Base-by-base conservation (phyloP, 1,284 basidiomycete species). In the Puccinia coronata region DNA sequence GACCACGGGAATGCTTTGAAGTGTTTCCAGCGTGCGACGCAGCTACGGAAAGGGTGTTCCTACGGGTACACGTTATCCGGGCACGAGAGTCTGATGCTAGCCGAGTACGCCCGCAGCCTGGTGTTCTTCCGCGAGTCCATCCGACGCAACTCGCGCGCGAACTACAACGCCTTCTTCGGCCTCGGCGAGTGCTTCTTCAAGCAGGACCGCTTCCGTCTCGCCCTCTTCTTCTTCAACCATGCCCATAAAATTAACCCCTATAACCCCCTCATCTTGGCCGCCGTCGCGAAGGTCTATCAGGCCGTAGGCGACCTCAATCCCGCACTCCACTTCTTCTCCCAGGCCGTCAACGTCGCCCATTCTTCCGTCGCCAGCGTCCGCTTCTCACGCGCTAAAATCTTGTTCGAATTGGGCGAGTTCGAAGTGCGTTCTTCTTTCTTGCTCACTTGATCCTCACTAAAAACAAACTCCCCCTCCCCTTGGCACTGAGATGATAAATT, bases 131-230 rank as follows among this genome's bases (percentile, higher is more conserved):
- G 96, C 85, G 91, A 90, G 76, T 95, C 95, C 57, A 89, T 98
- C 86, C 90, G 93, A 86, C 91, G 91, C 79, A 94, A 97, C 88
- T 31, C 57, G 34, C 88, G 90, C 84, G 91, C 93, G 86, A 94
- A 96, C 87, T 98, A 97, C 87, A 96, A 95, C 87, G 95, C 96
- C 78, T 98, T 95, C 95, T 98, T 97, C 87, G 96, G 96, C n/a
- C 88, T 98, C 83, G 95, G 96, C 78, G 92, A 93, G 71, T 96
- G 94, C 85, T 98, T 96, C 88, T 89, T 95, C 86, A 90, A 93
- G 84, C 92, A 92, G 89, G 95, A 92, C 87, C 96, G 95, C 88
- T 88, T 92, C 83, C 91, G 92, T 76, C 88, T 95, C 82, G 95
- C 95, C 53, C 94, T 97, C 86, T 97, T 95, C 88, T 95, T 97